These are phyloP conservation scores for Abortiporus biennis DNA, from an alignment of 1,284 basidiomycete species.

Conservation along the genomic window DNA sequence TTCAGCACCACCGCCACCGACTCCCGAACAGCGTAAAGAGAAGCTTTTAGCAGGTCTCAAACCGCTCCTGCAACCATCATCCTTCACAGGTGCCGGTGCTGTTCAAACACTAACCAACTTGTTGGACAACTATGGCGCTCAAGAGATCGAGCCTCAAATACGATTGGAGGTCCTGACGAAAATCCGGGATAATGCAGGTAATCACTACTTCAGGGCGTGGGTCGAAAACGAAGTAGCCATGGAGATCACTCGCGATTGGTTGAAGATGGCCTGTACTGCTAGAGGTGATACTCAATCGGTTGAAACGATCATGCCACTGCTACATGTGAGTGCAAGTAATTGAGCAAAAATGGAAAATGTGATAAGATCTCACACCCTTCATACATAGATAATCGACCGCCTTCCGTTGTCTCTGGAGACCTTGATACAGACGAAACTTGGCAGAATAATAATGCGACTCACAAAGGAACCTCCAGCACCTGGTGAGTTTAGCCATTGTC, in stretches of 20 bases:
- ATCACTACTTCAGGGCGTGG: slow-evolving; percentile 82
- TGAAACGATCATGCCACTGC: slow-evolving; percentile 75
- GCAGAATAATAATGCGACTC: slow-evolving; percentile 69
- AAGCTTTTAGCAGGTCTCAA: slow-evolving; percentile 43
- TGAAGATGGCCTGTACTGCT: slow-evolving; percentile 56
- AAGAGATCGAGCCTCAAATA: slow-evolving; percentile 52
- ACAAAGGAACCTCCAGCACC: slow-evolving; percentile 61
- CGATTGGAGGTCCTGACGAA: slow-evolving; percentile 68
- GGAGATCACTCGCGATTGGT: slow-evolving; percentile 73
- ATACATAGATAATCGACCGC: slow-evolving; percentile 68
- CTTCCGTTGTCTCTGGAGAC: slow-evolving; percentile 65
- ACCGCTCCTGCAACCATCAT: slow-evolving; percentile 44
- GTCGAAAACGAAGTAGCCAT: slow-evolving; percentile 65
- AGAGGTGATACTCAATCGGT: slow-evolving; percentile 50
- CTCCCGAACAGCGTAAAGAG: slow-evolving; percentile 31
- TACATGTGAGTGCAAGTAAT: slow-evolving; percentile 56
- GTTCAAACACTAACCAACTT: slow-evolving; percentile 49
- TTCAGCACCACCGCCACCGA: slow-evolving; percentile 19
- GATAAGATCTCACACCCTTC: no score
- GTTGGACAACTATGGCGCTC: slow-evolving; percentile 52
- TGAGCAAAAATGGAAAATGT: slow-evolving; percentile 2
- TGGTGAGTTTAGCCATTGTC: slow-evolving; percentile 44
- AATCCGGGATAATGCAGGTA: slow-evolving; percentile 75
- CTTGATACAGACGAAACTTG: slow-evolving; percentile 64
- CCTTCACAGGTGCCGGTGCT: slow-evolving; percentile 65